These are phyloP conservation scores for Tolypocladium ophioglossoides DNA, from an alignment of 2,329 filamentous ascomycete genomes.

Conservation along the genomic window DNA sequence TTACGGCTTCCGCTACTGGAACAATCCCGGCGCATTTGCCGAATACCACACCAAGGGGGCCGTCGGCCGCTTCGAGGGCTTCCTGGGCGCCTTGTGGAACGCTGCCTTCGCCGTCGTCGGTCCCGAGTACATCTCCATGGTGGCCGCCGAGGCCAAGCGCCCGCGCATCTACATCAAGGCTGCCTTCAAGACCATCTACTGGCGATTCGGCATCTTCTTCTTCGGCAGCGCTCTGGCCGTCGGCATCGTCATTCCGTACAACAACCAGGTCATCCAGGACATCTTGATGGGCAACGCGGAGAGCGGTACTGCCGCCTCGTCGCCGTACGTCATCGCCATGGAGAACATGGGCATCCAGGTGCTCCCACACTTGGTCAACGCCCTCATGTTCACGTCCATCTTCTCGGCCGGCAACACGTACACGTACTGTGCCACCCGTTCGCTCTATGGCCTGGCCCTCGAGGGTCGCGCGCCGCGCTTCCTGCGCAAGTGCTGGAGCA, in stretches of 20 bases:
- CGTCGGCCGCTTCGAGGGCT: slow-evolving; percentile 60
- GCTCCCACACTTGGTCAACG: slow-evolving; percentile 49
- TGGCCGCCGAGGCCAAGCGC: slow-evolving; percentile 58
- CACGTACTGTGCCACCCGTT: slow-evolving; percentile 39
- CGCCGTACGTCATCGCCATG: slow-evolving; percentile 55
- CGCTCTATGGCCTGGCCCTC: slow-evolving; percentile 38
- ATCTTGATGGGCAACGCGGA: slow-evolving; percentile 34
- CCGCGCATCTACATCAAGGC: slow-evolving; percentile 53
- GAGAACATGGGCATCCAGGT: slow-evolving; percentile 39
- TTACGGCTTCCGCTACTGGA: slow-evolving; percentile 63
- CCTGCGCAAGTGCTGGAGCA: slow-evolving; percentile 46
- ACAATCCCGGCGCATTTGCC: slow-evolving; percentile 27
- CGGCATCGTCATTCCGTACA: slow-evolving; percentile 55
- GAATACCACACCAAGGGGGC: slow-evolving; percentile 47
- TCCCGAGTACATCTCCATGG: slow-evolving; percentile 58
- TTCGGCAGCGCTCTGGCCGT: slow-evolving; percentile 56
- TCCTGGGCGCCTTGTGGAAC: slow-evolving; percentile 55
- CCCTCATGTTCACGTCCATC: slow-evolving; percentile 32
- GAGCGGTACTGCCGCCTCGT: slow-evolving; percentile 39
- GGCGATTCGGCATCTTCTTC: slow-evolving; percentile 61
- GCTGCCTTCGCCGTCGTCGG: slow-evolving; percentile 55
- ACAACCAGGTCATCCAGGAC: slow-evolving; percentile 42
- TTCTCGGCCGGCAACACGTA: slow-evolving; percentile 40
- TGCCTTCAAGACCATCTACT: slow-evolving; percentile 65
- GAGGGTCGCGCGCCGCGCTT: slow-evolving; percentile 39